These are phyloP conservation scores for Psilocybe azurescens DNA, from an alignment of 768 basidiomycete species.

Conservation along the genomic window DNA sequence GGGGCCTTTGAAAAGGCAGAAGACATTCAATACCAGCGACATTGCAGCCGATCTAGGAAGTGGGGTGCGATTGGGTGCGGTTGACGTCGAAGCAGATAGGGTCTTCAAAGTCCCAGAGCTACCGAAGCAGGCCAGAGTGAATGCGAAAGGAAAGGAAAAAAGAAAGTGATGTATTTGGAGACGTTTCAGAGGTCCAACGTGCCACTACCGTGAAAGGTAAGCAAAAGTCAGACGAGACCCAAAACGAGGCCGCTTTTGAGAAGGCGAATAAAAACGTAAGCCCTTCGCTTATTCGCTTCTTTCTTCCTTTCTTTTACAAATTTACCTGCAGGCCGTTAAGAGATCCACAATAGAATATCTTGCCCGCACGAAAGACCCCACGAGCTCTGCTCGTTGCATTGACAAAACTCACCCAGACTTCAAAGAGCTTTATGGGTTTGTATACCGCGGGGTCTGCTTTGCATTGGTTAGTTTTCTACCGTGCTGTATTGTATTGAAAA, in stretches of 20 bases:
- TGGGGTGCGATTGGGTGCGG: conserved; percentile 37
- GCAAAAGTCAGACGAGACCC: conserved; percentile 27
- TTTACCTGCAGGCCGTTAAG: conserved; percentile 46
- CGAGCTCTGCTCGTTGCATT: conserved; percentile 27
- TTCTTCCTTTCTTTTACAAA: conserved; percentile 1
- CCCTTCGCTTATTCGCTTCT: conserved; percentile 11
- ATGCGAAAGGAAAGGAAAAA: conserved; percentile 45
- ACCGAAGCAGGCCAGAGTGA: conserved; percentile 38
- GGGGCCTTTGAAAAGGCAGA: conserved; percentile 38
- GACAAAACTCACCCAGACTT: conserved; percentile 56
- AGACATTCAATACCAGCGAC: conserved; percentile 27
- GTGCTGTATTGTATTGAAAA: background rate
- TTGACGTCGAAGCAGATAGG: conserved; percentile 29
- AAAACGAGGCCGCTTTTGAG: conserved; percentile 44
- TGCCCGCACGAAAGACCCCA: conserved; percentile 42
- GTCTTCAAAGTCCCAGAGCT: conserved; percentile 58
- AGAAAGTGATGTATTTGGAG: conserved; percentile 46
- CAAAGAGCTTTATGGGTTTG: conserved; percentile 51
- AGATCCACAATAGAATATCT: conserved; percentile 46
- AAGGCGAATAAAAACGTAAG: conserved; percentile 67
- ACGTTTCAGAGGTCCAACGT: conserved; percentile 25
- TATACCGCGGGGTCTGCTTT: conserved; percentile 54
- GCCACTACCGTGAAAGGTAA: conserved; percentile 32
- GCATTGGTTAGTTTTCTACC: conserved; percentile 45
- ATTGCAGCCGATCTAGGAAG: conserved; percentile 41